These are phyloP conservation scores for Cylindrotheca closterium DNA, from an alignment of 108 stramenopile species.

Conservation along the genomic window DNA sequence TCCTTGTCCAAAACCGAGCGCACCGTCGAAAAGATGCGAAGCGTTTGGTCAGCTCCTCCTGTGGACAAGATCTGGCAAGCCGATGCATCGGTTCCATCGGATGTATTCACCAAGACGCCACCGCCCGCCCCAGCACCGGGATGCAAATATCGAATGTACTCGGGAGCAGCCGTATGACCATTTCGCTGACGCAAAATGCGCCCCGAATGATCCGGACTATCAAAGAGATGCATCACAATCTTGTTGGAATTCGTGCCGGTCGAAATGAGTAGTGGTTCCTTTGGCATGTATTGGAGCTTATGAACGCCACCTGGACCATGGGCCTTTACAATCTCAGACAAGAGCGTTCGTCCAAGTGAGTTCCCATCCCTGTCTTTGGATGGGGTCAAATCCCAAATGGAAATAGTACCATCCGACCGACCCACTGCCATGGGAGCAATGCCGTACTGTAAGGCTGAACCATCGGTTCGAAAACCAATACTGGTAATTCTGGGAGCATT, in stretches of 20 bases:
- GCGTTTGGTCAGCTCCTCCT: conserved; percentile 62
- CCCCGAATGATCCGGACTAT: conserved; percentile 82
- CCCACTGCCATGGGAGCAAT: conserved; percentile 85
- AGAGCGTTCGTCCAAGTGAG: conserved; percentile 41
- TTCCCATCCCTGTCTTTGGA: conserved; percentile 33
- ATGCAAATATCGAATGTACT: conserved; percentile 68
- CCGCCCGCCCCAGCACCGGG: conserved; percentile 54
- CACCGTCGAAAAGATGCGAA: conserved; percentile 82
- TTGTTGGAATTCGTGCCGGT: conserved; percentile 69
- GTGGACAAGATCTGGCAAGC: conserved; percentile 80
- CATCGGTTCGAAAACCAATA: conserved; percentile 84
- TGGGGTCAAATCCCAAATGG: conserved; percentile 82
- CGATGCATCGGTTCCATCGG: conserved; percentile 79
- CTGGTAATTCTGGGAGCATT: conserved; percentile 52
- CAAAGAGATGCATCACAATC: conserved; percentile 78
- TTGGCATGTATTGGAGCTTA: conserved; percentile 69
- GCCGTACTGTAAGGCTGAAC: conserved; percentile 64
- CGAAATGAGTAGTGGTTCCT: conserved; percentile 79
- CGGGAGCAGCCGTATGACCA: conserved; percentile 77
- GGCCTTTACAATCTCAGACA: conserved; percentile 60
- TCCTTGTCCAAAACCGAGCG: conserved; percentile 81
- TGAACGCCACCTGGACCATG: conserved; percentile 76
- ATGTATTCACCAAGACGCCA: conserved; percentile 55
- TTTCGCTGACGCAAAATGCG: conserved; percentile 65
- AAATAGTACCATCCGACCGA: conserved; percentile 68